These are phyloP conservation scores for Ilex paraguariensis DNA, from an alignment of 305 asterid genomes.

Conservation along the genomic window DNA sequence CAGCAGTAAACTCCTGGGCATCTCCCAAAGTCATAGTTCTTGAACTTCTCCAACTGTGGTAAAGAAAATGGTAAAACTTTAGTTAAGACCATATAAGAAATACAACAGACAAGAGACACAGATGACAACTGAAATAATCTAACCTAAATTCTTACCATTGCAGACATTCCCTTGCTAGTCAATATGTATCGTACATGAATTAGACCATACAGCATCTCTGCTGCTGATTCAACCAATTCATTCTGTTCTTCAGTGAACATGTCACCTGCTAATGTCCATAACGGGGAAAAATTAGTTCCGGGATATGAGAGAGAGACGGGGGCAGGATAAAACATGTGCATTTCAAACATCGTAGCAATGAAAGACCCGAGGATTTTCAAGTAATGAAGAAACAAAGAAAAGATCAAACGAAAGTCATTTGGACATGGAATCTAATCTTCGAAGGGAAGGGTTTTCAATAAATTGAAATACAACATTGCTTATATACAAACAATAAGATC, in stretches of 20 bases:
- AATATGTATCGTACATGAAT: slow-evolving; percentile 66
- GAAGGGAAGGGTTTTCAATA: too few relatives aligned
- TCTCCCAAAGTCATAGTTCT: slow-evolving; percentile 66
- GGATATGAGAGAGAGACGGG: neutral
- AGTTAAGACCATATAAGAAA: neutral
- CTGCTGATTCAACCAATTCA: slow-evolving; percentile 23
- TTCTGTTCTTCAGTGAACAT: slow-evolving; percentile 8
- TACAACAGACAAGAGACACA: neutral
- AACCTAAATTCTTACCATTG: slow-evolving; percentile 42
- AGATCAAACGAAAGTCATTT: too few relatives aligned
- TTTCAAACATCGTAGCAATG: too few relatives aligned
- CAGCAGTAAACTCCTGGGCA: slow-evolving; percentile 73
- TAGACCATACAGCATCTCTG: slow-evolving; percentile 77
- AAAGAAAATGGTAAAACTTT: neutral
- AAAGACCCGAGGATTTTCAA: too few relatives aligned
- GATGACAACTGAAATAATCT: neutral
- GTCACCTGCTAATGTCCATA: too few relatives aligned
- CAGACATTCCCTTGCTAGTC: slow-evolving; percentile 74
- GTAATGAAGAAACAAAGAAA: too few relatives aligned
- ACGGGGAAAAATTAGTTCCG: too few relatives aligned
- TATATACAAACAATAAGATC: too few relatives aligned
- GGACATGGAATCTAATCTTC: too few relatives aligned
- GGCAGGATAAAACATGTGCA: too few relatives aligned
- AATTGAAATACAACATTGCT: too few relatives aligned
- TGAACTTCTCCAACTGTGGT: slow-evolving; percentile 21